phyloP scores from a whole-genome alignment of 1,139 yeast genomes.

The Lizanozyma gosingica region DNA sequence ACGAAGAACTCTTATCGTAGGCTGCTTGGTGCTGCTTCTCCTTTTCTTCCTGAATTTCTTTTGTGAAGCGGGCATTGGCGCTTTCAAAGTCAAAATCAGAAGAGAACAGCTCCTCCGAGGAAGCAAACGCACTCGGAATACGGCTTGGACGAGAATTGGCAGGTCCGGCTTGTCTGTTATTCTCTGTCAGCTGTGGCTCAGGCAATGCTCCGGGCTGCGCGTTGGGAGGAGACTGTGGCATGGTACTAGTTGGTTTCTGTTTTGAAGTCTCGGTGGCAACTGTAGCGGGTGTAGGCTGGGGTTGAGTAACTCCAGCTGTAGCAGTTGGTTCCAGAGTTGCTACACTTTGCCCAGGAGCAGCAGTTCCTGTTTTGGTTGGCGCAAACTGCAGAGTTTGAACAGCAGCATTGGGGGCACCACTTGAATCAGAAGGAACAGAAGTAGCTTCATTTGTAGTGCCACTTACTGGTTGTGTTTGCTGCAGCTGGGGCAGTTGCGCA shows the following conservation, averaged over 20 bases:
- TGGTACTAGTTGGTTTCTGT: not conserved
- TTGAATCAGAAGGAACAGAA: conserved; percentile 58
- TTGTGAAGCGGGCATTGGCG: conserved; percentile 28
- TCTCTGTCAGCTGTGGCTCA: not conserved
- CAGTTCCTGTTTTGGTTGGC: conserved; percentile 72
- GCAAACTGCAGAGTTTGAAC: conserved; percentile 55
- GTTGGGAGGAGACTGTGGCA: not conserved
- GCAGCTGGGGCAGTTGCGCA: conserved; percentile 18
- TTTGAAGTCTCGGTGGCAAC: conserved; percentile 5
- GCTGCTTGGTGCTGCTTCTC: conserved; percentile 12
- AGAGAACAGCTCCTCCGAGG: conserved; percentile 17
- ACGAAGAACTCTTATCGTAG: conserved; percentile 25
- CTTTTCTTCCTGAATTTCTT: conserved; percentile 16
- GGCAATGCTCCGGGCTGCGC: not conserved
- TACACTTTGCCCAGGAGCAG: conserved; percentile 38
- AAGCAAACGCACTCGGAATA: conserved; percentile 3
- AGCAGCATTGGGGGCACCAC: conserved; percentile 11
- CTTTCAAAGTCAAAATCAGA: conserved; percentile 36
- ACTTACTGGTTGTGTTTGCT: conserved; percentile 49
- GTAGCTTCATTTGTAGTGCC: conserved; percentile 39
- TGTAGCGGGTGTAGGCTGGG: not conserved
- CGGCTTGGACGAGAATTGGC: conserved; percentile 14
- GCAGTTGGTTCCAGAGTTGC: conserved; percentile 16
- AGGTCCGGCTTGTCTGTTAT: conserved; percentile 11
- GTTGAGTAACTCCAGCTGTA: conserved; percentile 3